Evolutionary conservation across 768 basidiomycete species (phyloP).

Genomic region (Sarcomyxa edulis): DNA sequence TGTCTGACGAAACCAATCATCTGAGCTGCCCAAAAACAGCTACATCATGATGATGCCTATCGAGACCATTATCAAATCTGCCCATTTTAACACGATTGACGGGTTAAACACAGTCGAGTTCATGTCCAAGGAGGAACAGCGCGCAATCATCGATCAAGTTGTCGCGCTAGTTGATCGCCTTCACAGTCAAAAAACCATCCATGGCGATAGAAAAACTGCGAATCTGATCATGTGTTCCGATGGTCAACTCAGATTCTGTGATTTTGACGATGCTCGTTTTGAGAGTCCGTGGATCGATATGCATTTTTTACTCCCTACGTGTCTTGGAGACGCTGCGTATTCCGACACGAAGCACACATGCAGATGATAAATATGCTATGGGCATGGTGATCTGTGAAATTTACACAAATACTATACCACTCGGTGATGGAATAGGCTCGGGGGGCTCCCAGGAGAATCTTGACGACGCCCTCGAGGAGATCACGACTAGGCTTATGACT

Average conservation of each 20-base stretch:
- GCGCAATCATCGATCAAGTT: conserved; percentile 5
- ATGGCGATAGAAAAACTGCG: conserved; percentile 16
- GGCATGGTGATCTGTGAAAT: conserved; percentile 19
- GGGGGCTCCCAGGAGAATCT: too few relatives aligned
- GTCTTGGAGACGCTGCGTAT: conserved; percentile 4
- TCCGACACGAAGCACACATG: conserved; percentile 11
- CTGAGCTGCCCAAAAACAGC: too few relatives aligned
- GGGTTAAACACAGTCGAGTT: too few relatives aligned
- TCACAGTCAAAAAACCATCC: conserved; percentile 15
- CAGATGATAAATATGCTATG: conserved; percentile 20
- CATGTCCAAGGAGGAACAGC: too few relatives aligned
- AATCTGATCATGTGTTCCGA: conserved; percentile 12
- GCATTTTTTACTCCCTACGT: conserved; percentile 1
- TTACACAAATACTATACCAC: conserved; percentile 14
- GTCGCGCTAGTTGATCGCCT: conserved; percentile 6
- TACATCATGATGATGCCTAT: too few relatives aligned
- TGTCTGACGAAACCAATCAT: too few relatives aligned
- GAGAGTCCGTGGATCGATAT: too few relatives aligned
- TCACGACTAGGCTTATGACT: conserved; percentile 13
- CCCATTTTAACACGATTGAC: too few relatives aligned
- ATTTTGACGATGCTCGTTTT: conserved; percentile 10
- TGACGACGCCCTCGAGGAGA: conserved; percentile 8
- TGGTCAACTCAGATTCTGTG: conserved; percentile 10
- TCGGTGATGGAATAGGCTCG: too few relatives aligned
- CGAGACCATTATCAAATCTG: too few relatives aligned